Base-by-base conservation (phyloP, 768 basidiomycete species). In the Mrakia gelida region DNA sequence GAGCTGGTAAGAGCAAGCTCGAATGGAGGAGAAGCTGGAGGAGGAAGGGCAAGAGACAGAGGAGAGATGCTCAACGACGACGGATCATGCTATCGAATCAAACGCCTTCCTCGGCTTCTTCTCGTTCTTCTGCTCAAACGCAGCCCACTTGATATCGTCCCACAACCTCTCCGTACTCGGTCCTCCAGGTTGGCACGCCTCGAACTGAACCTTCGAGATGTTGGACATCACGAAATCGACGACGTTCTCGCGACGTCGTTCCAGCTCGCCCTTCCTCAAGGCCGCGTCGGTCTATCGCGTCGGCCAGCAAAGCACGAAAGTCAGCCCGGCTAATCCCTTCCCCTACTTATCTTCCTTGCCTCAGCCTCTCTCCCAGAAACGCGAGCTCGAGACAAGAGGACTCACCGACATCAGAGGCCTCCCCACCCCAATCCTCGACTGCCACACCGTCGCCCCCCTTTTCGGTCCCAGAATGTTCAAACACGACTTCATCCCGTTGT, bases 141-240 rank as follows among this genome's bases (percentile, higher is more conserved):
- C 67, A 23, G 67, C 67, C 67, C 67, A 70, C 38, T 70, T 70
- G 67, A 70, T 41, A 23, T 70, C 67, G 38, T 70, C 67, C 67
- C 67, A 70, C 67, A 70, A 18, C 3, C 67, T 8, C 6, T 34
- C 41, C 18, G 38, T 41, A 18, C 34, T 41, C 8, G 67, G 67
- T 43, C 67, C 67, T 18, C 67, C 67, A 41, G 67, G 67, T 21
- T 41, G 34, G 13, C 67, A 70, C 2, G 67, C 67, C 4, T 41
- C 34, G 21, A 43, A 41, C 34, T 70, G 67, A 38, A 70, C 34
- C 1, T 13, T 21, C 15, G 67, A 70, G 38, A 70, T 41, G 67
- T 34, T 23, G 34, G 67, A 70, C 34, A 70, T 34, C 18, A 70
- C 67, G 38, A 41, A 70, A 9, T 26, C 67, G 26, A 41, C 32